Evolutionary conservation across 495 filamentous ascomycete species (phyloP).

Genomic region (Cryomyces minteri): DNA sequence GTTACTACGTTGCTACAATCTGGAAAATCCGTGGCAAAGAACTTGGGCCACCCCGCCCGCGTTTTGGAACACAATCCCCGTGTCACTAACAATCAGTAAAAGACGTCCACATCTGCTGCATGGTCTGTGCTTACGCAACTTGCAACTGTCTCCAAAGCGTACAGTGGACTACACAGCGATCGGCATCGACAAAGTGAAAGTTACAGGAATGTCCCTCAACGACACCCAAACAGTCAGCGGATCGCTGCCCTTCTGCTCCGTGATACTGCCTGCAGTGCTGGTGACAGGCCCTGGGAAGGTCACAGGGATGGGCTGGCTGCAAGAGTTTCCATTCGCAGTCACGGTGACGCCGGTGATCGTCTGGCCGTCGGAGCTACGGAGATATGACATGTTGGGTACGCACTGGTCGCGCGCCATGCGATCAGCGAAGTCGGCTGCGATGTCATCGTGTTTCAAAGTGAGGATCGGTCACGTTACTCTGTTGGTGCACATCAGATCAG

Average conservation of each 20-base stretch:
- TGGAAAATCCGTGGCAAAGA: too few relatives aligned
- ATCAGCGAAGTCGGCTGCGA: conserved; percentile 29
- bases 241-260: conserved; percentile 38
- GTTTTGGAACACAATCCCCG: too few relatives aligned
- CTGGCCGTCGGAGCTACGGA: conserved; percentile 19
- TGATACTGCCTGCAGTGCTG: conserved; percentile 24
- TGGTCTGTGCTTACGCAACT: too few relatives aligned
- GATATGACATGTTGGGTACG: conserved; percentile 29
- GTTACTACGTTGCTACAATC: too few relatives aligned
- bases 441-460: conserved; percentile 36
- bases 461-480: conserved; percentile 40
- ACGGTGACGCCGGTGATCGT: conserved; percentile 33
- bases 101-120: too few relatives aligned
- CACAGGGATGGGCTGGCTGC: conserved; percentile 33
- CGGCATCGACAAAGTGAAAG: conserved; percentile 29
- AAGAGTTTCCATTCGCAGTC: conserved; percentile 30
- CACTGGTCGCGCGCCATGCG: conserved; percentile 37
- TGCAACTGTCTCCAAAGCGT: too few relatives aligned
- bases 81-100: too few relatives aligned
- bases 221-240: conserved; percentile 40
- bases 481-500: conserved; percentile 16
- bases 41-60: too few relatives aligned
- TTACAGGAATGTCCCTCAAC: conserved; percentile 32
- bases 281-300: conserved; percentile 28
- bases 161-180: too few relatives aligned